phyloP scores from a whole-genome alignment of 805 yeast species.

The Suhomyces kilbournensis region DNA sequence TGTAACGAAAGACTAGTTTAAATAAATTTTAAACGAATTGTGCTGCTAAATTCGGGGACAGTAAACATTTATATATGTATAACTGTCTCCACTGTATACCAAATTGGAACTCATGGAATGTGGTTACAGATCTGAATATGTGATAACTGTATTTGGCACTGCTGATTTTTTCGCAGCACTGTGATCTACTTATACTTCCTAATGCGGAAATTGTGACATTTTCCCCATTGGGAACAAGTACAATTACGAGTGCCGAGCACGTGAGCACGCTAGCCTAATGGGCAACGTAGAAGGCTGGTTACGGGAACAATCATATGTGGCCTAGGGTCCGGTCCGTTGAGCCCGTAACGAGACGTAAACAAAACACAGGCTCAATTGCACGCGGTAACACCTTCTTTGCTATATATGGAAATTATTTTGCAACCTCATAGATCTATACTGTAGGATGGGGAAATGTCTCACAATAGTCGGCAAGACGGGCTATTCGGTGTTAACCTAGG shows the following conservation, averaged over 20 bases:
- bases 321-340: background rate
- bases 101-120: background rate
- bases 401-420: background rate
- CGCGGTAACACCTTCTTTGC: background rate
- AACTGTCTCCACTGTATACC: no score
- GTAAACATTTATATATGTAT: background rate
- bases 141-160: background rate
- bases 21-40: background rate
- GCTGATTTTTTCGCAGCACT: background rate
- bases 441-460: background rate
- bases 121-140: background rate
- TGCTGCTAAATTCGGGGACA: background rate
- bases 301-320: background rate
- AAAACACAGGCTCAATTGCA: background rate
- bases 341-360: background rate
- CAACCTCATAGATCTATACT: background rate
- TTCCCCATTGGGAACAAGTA: background rate
- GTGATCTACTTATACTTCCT: background rate
- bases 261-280: background rate
- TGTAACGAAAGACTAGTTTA: slow-evolving; percentile 1
- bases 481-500: background rate
- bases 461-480: background rate
- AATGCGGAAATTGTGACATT: background rate
- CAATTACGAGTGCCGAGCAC: background rate
- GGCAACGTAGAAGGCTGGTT: background rate